Percentiles rank a stretch among this genome's conserved stretches.
Conservation (phyloP, 805 yeast species). For the Ogataea paraovalis region DNA sequence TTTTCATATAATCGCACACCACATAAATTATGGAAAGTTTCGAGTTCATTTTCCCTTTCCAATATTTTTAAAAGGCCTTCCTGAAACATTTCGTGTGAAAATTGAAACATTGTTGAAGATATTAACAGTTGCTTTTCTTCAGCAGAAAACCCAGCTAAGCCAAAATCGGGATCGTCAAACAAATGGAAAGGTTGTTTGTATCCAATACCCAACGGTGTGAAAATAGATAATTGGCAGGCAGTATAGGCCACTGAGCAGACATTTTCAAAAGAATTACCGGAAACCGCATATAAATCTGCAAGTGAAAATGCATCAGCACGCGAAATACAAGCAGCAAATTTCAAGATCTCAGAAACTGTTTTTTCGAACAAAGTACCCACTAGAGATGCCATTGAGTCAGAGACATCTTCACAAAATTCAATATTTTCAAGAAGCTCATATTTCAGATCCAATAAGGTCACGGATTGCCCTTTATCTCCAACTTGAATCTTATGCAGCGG, state of each 20-base stretch:
- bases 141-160: slow-evolving; percentile 19
- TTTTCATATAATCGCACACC: slow-evolving; percentile 39
- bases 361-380: slow-evolving; percentile 6
- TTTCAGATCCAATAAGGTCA: neutral
- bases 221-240: slow-evolving; percentile 31
- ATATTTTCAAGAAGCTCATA: neutral
- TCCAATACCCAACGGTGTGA: slow-evolving; percentile 38
- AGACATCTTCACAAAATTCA: slow-evolving; percentile 3
- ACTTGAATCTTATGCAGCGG: neutral
- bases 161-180: slow-evolving; percentile 22
- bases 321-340: slow-evolving; percentile 41
- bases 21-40: slow-evolving; percentile 34
- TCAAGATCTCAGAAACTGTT: slow-evolving; percentile 25
- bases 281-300: slow-evolving; percentile 37
- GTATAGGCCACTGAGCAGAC: slow-evolving; percentile 32
- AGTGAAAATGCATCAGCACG: slow-evolving; percentile 35
- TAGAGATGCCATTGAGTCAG: slow-evolving; percentile 5
- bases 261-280: slow-evolving; percentile 32
- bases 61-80: slow-evolving; percentile 29
- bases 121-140: slow-evolving; percentile 34
- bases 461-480: neutral
- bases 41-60: slow-evolving; percentile 25
- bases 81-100: slow-evolving; percentile 40
- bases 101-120: slow-evolving; percentile 33
- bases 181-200: slow-evolving; percentile 46